Conservation (phyloP, 169 alveolate genomes). For the Plasmodium knowlesi region DNA sequence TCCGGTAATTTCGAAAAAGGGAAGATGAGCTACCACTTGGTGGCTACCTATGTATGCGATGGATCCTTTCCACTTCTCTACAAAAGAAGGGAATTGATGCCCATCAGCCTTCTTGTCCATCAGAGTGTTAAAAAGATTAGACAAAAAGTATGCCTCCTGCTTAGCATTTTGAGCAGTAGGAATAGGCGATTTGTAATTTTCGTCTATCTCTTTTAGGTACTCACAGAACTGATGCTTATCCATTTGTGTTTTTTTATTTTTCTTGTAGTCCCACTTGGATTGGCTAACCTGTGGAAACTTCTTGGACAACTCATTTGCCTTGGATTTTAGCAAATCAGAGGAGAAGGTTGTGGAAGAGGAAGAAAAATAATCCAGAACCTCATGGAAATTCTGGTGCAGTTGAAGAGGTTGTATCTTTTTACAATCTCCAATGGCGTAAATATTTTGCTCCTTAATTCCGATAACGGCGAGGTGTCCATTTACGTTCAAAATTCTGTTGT, state of each 20-base stretch:
- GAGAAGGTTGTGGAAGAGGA: neutral
- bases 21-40: slow-evolving; percentile 79
- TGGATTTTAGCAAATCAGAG: slow-evolving; percentile 51
- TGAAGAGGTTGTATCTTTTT: slow-evolving; percentile 77
- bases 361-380: slow-evolving; percentile 40
- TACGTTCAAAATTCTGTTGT: slow-evolving; percentile 77
- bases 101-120: neutral
- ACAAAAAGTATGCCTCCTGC: slow-evolving; percentile 81
- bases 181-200: slow-evolving; percentile 77
- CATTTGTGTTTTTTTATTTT: slow-evolving; percentile 73
- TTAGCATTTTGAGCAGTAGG: slow-evolving; percentile 88
- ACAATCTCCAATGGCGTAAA: slow-evolving; percentile 85
- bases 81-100: slow-evolving; percentile 68
- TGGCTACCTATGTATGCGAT: slow-evolving; percentile 82
- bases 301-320: slow-evolving; percentile 28
- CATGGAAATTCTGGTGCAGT: slow-evolving; percentile 72
- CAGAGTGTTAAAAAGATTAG: slow-evolving; percentile 75
- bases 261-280: slow-evolving; percentile 75
- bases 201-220: slow-evolving; percentile 75
- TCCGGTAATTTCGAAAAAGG: slow-evolving; percentile 78
- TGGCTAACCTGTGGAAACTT: slow-evolving; percentile 79
- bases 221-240: slow-evolving; percentile 57
- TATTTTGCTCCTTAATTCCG: slow-evolving; percentile 69
- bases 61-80: slow-evolving; percentile 86
- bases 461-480: slow-evolving; percentile 78